phyloP scores from a whole-genome alignment of 129 eudicot species.

The Dittrichia graveolens region DNA sequence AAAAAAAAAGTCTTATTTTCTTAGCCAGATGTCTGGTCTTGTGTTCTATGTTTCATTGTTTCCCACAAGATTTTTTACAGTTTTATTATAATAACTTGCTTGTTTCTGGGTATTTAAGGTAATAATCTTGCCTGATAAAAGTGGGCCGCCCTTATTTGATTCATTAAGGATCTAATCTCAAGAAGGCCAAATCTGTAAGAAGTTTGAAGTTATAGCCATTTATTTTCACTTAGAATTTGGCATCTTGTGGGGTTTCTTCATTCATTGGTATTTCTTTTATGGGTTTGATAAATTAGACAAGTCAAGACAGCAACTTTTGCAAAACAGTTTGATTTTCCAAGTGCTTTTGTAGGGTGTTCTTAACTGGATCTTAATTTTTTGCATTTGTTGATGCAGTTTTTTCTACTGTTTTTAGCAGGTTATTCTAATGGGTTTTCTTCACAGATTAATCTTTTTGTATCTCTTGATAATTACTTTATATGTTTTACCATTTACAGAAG shows the following conservation, averaged over 20 bases:
- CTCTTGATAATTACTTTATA: slow-evolving; percentile 24
- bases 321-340: neutral
- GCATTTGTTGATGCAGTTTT: slow-evolving; percentile 28
- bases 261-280: neutral
- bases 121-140: slow-evolving; percentile 24
- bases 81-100: neutral
- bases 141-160: neutral
- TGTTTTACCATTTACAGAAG: slow-evolving; percentile 28
- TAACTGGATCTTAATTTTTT: slow-evolving; percentile 10
- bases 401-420: slow-evolving; percentile 19
- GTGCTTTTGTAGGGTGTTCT: slow-evolving; percentile 8
- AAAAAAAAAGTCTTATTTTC: slow-evolving; percentile 13
- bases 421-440: slow-evolving; percentile 17
- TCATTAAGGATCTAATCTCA: neutral
- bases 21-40: slow-evolving; percentile 26
- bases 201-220: neutral
- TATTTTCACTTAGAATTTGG: slow-evolving; percentile 6
- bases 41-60: neutral
- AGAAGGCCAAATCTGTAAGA: slow-evolving; percentile 18
- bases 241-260: neutral
- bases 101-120: slow-evolving; percentile 20
- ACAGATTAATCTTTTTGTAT: slow-evolving; percentile 12
- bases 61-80: slow-evolving; percentile 5
- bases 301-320: slow-evolving; percentile 14
- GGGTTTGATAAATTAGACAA: slow-evolving; percentile 23